Base-by-base conservation (phyloP, 139 green algal species). In the Trebouxia sp. region DNA sequence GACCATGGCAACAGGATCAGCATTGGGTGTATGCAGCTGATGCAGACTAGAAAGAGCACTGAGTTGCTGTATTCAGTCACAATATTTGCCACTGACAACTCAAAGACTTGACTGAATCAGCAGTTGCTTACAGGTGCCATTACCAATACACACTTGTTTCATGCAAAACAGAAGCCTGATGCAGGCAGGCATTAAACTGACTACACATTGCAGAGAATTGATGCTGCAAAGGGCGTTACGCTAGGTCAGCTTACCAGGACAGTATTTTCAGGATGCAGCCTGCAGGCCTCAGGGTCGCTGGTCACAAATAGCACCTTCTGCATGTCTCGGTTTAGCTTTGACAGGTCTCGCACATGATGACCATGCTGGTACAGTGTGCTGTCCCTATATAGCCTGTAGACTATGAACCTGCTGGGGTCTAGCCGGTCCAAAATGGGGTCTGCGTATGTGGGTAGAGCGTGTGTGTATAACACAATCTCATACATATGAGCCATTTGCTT, bases 391-490 rank as follows among this genome's bases (percentile, higher is more conserved):
- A 99, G 87, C 43, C 69, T 77, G 85, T 93, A 95, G 32, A 86
- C 80, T 42, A 97, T 87, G 65, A 86, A 86, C 70, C 92, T 77
- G 53, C 92, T 80, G 8, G 93, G 92, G 80, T 99, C 96, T 20
- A 99, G 86, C 45, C 94, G 89, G 84, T 98, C 96, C 84, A 98
- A 87, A 66, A 98, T 95, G 32, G 94, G 94, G 82, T 97, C 94
- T 0, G 91, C 92, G 80, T 98, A 98, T 3, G 93, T 93, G 74
- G 84, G 83, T 26, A 94, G 86, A 83, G 95, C 88, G 77, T 94
- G 88, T 0, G 95, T 97, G 90, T 96, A 99, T 3, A 99, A 83
- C 41, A 99, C 96, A 26, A 99, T 83, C 87, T 99, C 96, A 82
- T 95, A 99, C 84, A 95, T 96, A 50, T 94, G 90, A 3, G 88